Evolutionary conservation across 345 rosid genomes (phyloP).

Genomic region (Xanthoceras sorbifolium): DNA sequence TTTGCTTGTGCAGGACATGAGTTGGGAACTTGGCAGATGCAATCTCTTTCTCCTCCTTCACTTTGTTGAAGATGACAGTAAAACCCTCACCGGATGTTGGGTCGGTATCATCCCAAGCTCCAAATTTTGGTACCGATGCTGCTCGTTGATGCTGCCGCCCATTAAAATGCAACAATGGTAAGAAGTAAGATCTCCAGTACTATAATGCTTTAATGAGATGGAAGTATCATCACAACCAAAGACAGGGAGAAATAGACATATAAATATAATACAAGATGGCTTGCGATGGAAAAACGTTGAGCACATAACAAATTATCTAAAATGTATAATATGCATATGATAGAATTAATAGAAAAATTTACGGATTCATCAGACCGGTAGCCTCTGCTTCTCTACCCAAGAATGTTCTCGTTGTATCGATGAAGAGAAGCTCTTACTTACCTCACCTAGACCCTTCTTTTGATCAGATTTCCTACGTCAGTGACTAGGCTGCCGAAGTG

Average conservation of each 20-base stretch:
- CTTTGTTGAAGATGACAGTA: conserved; percentile 45
- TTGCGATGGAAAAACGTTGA: no score
- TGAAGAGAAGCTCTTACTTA: conserved; percentile 22
- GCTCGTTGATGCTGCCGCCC: conserved; percentile 37
- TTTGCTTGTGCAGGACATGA: conserved; percentile 5
- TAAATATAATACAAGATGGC: no score
- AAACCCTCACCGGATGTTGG: conserved; percentile 50
- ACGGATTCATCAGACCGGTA: conserved; percentile 22
- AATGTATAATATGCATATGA: not conserved
- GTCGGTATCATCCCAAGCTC: conserved; percentile 60
- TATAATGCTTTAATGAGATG: no score
- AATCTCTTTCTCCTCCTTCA: conserved; percentile 48
- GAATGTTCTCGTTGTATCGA: conserved; percentile 18
- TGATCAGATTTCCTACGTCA: conserved; percentile 15
- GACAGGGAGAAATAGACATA: no score
- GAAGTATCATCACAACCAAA: no score
- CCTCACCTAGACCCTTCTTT: conserved; percentile 14
- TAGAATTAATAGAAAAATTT: not conserved
- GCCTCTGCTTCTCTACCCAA: conserved; percentile 25
- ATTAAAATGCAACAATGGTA: no score
- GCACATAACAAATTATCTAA: no score
- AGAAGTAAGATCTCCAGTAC: no score
- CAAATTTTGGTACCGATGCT: conserved; percentile 53
- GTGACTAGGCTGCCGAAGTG: conserved; percentile 11
- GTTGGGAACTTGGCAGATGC: conserved; percentile 26